Percentiles rank a stretch among this genome's conserved stretches.
Evolutionary conservation across 805 yeast species (phyloP).

Genomic region (Myxozyma neotropica): DNA sequence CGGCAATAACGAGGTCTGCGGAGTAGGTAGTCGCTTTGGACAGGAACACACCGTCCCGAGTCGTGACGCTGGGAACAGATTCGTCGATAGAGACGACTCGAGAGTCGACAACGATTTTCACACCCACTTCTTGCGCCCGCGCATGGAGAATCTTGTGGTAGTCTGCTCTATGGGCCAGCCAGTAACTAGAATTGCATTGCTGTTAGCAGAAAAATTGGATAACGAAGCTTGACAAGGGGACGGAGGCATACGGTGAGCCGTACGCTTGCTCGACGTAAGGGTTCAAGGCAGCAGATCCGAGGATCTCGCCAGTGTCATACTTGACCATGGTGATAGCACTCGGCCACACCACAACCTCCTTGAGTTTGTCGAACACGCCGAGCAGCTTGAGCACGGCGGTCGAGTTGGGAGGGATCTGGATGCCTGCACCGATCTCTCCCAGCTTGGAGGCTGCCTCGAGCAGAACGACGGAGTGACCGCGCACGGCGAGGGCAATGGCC

Average conservation of each 20-base stretch:
- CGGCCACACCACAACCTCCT: conserved; percentile 18
- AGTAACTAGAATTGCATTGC: conserved; percentile 9
- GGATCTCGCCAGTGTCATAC: conserved; percentile 8
- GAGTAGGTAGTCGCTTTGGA: conserved; percentile 8
- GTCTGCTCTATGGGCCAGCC: conserved; percentile 21
- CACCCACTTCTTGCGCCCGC: conserved; percentile 17
- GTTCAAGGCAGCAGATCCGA: conserved; percentile 10
- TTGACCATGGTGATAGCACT: conserved; percentile 8
- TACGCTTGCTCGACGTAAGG: conserved; percentile 18
- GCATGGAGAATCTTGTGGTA: conserved; percentile 17
- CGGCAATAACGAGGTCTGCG: conserved; percentile 27
- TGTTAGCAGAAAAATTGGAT: too few relatives aligned
- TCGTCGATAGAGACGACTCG: conserved; percentile 8
- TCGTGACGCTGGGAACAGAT: conserved; percentile 17
- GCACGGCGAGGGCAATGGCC: conserved; percentile 37
- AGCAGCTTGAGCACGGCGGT: conserved; percentile 36
- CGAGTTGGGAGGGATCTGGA: conserved; percentile 43
- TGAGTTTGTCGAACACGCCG: conserved; percentile 34
- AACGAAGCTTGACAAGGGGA: too few relatives aligned
- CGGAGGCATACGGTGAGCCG: conserved; percentile 15
- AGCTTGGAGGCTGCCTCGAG: conserved; percentile 40
- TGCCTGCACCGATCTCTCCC: conserved; percentile 46
- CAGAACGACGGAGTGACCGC: conserved; percentile 40
- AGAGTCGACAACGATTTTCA: conserved; percentile 12
- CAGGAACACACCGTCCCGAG: conserved; percentile 1